Evolutionary conservation across 345 rosid species (phyloP).

Genomic region (Aquilaria yunnanensis): DNA sequence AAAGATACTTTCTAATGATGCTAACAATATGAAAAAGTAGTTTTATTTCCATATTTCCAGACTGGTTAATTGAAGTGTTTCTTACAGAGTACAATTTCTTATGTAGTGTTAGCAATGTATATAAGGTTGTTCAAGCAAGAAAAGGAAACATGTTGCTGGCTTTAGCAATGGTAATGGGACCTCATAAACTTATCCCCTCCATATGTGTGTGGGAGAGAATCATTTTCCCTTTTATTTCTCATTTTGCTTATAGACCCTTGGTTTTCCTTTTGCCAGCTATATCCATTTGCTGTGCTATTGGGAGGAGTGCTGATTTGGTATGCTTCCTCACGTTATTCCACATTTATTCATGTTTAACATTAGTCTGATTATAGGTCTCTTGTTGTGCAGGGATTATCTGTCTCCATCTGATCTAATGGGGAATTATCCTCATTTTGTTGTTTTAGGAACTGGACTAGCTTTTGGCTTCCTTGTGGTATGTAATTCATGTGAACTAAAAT

Average conservation of each 20-base stretch:
- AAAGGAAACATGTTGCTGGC: constrained; percentile 89
- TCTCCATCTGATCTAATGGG: constrained; percentile 77
- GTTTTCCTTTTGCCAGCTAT: constrained; percentile 51
- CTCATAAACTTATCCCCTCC: constrained; percentile 6
- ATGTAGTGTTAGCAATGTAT: constrained; percentile 62
- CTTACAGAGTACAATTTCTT: constrained; percentile 7
- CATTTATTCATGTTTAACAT: constrained; percentile 8
- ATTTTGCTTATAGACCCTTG: constrained; percentile 7
- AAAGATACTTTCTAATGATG: constrained; percentile 7
- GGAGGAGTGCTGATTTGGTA: constrained; percentile 89
- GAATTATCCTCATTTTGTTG: constrained; percentile 81
- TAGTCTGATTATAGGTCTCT: constrained; percentile 11
- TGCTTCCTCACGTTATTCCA: constrained; percentile 6
- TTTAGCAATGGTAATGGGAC: constrained; percentile 69
- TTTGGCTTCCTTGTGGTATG: constrained; percentile 98
- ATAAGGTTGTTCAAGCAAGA: constrained; percentile 75
- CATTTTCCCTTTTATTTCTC: not conserved
- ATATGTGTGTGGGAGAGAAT: not conserved
- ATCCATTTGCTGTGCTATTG: constrained; percentile 65
- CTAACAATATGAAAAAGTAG: constrained; percentile 6
- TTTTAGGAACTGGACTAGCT: constrained; percentile 96
- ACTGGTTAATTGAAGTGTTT: not conserved
- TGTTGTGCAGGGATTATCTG: constrained; percentile 55
- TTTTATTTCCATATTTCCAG: no score
- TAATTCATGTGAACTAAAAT: not conserved